phyloP scores from a whole-genome alignment of 768 basidiomycete species.

The Filobasidium floriforme region DNA sequence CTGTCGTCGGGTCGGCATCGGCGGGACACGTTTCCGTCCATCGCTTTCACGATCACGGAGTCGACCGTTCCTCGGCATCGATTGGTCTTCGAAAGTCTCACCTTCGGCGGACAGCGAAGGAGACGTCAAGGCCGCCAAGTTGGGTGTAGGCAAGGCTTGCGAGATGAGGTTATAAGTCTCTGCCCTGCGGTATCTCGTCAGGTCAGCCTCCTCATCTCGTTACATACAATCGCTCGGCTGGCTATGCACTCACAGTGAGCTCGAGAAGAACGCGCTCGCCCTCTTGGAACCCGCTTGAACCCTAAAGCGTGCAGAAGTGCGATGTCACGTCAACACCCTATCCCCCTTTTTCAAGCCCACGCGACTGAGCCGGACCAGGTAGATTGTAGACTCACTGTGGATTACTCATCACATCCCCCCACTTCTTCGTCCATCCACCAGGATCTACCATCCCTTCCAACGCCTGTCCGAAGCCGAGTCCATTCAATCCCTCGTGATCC shows the following conservation, averaged over 20 bases:
- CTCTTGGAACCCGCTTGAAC: conserved; percentile 1
- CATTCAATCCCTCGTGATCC: not conserved
- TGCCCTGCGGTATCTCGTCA: not conserved
- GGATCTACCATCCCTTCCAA: conserved; percentile 1
- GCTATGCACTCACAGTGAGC: not conserved
- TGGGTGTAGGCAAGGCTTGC: conserved; percentile 1
- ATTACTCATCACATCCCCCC: conserved; percentile 5
- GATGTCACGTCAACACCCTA: not conserved
- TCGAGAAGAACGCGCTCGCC: not conserved
- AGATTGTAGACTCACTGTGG: not conserved
- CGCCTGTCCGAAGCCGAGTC: not conserved
- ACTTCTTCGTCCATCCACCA: not conserved
- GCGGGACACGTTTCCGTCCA: too few species aligned
- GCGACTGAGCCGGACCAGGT: not conserved
- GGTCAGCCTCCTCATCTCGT: not conserved
- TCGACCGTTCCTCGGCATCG: too few species aligned
- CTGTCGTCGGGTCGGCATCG: too few species aligned
- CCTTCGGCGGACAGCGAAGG: too few species aligned
- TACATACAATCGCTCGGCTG: not conserved
- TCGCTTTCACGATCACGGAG: too few species aligned
- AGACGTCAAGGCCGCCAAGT: conserved; percentile 1
- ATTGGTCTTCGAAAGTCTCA: too few species aligned
- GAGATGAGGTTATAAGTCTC: conserved; percentile 1
- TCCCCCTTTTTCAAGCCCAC: too few species aligned
- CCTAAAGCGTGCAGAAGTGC: not conserved